phyloP scores from a whole-genome alignment of 768 basidiomycete genomes.

The Lactarius sanguifluus region DNA sequence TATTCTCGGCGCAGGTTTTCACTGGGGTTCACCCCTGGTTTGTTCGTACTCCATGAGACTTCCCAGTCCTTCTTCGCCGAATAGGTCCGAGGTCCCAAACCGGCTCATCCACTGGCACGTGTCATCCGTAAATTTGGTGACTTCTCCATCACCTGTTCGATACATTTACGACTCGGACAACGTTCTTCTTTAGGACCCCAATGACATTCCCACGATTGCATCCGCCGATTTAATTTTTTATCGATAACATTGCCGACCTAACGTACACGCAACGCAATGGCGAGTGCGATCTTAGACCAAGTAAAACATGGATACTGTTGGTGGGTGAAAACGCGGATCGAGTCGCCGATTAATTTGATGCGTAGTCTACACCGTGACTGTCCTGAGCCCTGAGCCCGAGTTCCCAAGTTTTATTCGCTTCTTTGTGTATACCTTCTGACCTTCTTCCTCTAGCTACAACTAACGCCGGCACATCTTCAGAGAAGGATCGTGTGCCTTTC shows the following conservation, averaged over 20 bases:
- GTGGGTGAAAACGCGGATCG: not conserved
- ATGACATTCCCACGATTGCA: not conserved
- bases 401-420: not conserved
- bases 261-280: not conserved
- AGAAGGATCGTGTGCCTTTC: constrained; percentile 7
- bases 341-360: no score
- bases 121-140: not conserved
- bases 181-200: not conserved
- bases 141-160: not conserved
- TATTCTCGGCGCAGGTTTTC: no score
- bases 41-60: constrained; percentile 3
- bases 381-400: not conserved
- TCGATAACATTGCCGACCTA: not conserved
- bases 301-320: not conserved
- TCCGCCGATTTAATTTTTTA: not conserved
- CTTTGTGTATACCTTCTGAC: not conserved
- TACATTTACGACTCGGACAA: not conserved
- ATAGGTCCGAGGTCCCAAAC: constrained; percentile 9
- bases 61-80: not conserved
- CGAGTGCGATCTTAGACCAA: not conserved
- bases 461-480: not conserved
- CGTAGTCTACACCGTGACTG: not conserved
- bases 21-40: not conserved
- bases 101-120: not conserved
- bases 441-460: constrained; percentile 2